Base-by-base conservation (phyloP, 306 rosid genomes). In the Rosa chinensis region DNA sequence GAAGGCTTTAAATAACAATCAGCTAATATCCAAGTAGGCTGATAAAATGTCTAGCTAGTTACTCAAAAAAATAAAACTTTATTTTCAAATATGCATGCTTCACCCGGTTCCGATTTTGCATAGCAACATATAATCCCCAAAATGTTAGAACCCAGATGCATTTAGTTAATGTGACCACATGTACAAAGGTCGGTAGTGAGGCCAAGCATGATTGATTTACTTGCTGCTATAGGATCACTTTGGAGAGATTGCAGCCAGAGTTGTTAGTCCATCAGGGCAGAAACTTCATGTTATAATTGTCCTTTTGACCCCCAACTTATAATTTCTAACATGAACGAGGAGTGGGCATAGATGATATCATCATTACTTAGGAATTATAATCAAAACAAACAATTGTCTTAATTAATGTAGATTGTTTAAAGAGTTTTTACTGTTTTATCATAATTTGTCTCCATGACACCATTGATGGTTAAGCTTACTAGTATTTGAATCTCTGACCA, bases 391-490 rank as follows among this genome's bases (percentile, higher is more conserved):
- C 5, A 62, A 62, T 28, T 11, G 67, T 11, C 40, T 25, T 25
- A 12, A 6, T 2, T 37, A 17, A 2, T 37, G 47, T 66, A 16
- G 47, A 66, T 16, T 35, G 5, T 64, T 25, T 62, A 12, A 12
- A 4, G 1, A 5, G 37, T 13, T 13, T 21, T 63, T 9, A 49
- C 52, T 48, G 14, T 62, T 73, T 52, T 40, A 4, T 53, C 20
- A 35, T 47, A 11, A 6, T 77, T 43, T 58, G 32, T 47, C 21
- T 43, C 37, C 9, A 23, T 8, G 21, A 47, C 3, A 70, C 45
- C 40, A 48, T 64, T 58, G 28, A 80, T 73, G 28, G 75, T 81
- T 86, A 61, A 76, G 25, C 84, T 85, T 76, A 84, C 49, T 77
- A 74, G 50, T 79, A 44, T 44, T 45, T 79, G 74, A 56, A 56